Percentiles rank a stretch among this genome's conserved stretches.
Evolutionary conservation across 805 yeast genomes (phyloP).

Genomic region (Pichia deserticola): DNA sequence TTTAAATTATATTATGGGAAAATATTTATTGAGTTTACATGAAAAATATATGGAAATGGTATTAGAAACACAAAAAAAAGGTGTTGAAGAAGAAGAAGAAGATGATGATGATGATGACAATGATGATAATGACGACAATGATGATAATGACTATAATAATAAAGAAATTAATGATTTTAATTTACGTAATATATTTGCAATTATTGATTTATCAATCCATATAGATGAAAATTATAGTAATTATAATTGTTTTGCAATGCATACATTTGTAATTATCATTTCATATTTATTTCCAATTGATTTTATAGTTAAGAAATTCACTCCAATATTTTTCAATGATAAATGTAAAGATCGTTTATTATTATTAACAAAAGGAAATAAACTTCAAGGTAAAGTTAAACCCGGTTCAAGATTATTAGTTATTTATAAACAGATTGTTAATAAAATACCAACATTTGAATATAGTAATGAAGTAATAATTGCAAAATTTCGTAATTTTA

Average conservation of each 20-base stretch:
- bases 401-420: constrained; percentile 28
- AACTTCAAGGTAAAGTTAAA: constrained; percentile 24
- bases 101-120: not conserved
- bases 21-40: not conserved
- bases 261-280: constrained; percentile 21
- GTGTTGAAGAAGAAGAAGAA: not conserved
- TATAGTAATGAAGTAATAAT: constrained; percentile 17
- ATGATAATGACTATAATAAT: not conserved
- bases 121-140: not conserved
- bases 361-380: constrained; percentile 19
- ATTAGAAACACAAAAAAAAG: not conserved
- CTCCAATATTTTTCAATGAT: constrained; percentile 15
- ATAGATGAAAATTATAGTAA: constrained; percentile 10
- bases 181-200: constrained; percentile 8
- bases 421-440: constrained; percentile 22
- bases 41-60: not conserved
- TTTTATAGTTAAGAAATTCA: constrained; percentile 17
- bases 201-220: constrained; percentile 20
- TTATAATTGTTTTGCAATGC: constrained; percentile 18
- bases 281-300: constrained; percentile 15
- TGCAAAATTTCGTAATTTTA: constrained; percentile 14
- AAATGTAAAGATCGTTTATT: constrained; percentile 12
- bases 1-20: constrained; percentile 1
- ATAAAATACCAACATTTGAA: constrained; percentile 15
- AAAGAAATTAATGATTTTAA: not conserved